Base-by-base conservation (phyloP, 192 early-diverging fungal genomes). In the Entomortierella beljakovae region DNA sequence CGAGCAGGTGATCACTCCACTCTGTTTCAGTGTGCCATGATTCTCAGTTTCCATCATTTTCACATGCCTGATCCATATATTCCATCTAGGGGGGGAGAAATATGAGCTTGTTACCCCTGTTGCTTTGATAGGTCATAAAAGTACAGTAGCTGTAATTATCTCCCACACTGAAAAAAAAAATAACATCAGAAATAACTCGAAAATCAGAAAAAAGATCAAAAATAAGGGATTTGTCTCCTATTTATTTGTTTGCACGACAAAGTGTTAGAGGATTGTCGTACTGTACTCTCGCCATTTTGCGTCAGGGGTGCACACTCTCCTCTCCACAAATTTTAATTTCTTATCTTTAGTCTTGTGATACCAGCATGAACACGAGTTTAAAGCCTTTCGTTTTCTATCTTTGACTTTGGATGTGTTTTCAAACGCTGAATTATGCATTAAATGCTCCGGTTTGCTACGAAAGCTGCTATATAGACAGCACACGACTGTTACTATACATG, bases 381-480 rank as follows among this genome's bases (percentile, higher is more conserved):
- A 8, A 23, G 3, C n/a, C 2, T 8, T 58, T 58, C 65, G 42
- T 68, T 68, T 58, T 68, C 65, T 68, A 68, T 68, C 65, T 68
- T 38, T 16, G n/a, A 16, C 20, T 5, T 10, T 55, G 3, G 8
- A 29, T 15, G 3, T 52, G 6, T 58, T 4, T 38, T 34, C 56
- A 57, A 38, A 20, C 1, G 48, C 61, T 22, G 16, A 28, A 9
- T 15, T 23, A 11, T 63, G 31, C 31, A 7, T 52, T 53, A 25
- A 53, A 6, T 25, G 7, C 22, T 29, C 51, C 28, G 51, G 9
- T 29, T 53, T 53, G 51, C 51, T 53, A 23, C 28, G 51, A 23
- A 6, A 29, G 3, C 5, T 16, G 9, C 23, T 50, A 8, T n/a
- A 53, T 46, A 46, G 15, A 13, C 37, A 15, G 15, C 60, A 62